Base-by-base conservation (phyloP, 345 rosid genomes). In the Sonneratia caseolaris region DNA sequence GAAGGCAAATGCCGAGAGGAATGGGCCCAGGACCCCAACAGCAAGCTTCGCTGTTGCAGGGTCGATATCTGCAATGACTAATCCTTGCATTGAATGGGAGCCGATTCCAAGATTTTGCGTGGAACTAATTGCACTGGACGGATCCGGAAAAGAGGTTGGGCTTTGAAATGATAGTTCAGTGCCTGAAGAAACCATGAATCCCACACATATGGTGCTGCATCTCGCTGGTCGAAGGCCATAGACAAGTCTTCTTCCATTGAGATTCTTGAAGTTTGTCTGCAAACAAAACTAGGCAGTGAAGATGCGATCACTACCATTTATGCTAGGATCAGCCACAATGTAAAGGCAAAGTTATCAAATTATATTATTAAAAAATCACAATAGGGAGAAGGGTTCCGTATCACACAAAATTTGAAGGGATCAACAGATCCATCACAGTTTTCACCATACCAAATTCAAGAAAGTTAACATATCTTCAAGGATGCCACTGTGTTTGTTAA, bases 41-140 rank as follows among this genome's bases (percentile, higher is more conserved):
- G 88, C 88, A 37, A 88, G 68, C 83, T 91, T 93, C 0, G 94
- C 98, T 0, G 90, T 88, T 64, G 86, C 82, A 48, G 94, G 96
- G 75, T 89, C 96, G 66, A 93, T 42, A 71, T 87, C 97, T 47
- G 88, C 96, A 24, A 88, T 37, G 11, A 76, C 48, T 21, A 85
- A 65, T 71, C 72, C 68, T 38, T 75, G 72, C 19, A 80, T 79
- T 14, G 76, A 65, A 36, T 18, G 38, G 24, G 64, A 22, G 65
- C 75, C 24, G 37, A 65, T n/a, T 65, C 79, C 68, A 37, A 70
- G 19, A 56, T 56, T 64, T 55, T 38, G n/a, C 5, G 19, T 0
- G 2, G 13, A 16, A 37, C n/a, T 42, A 47, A 0, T 11, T 27
- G 61, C 40, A 37, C 48, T 2, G 0, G 68, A 36, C 14, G 18